A percentile compares a stretch with the other conserved stretches of the same genome.
phyloP scores from a whole-genome alignment of 805 yeast species.

The Starmerella ratchasimensis region DNA sequence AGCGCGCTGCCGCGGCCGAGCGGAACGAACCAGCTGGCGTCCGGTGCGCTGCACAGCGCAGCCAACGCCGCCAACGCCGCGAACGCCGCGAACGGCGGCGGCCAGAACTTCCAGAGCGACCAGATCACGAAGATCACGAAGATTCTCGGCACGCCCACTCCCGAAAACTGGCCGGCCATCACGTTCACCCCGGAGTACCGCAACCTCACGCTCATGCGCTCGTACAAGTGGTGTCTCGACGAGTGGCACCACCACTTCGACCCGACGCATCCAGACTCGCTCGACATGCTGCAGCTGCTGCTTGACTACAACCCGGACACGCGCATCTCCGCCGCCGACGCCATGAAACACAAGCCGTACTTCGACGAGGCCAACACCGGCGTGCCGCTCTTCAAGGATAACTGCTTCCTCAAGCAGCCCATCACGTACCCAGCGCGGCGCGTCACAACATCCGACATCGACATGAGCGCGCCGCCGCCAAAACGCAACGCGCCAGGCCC shows the following conservation, averaged over 20 bases:
- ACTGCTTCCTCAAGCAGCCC: slow-evolving; percentile 66
- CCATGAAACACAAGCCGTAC: slow-evolving; percentile 54
- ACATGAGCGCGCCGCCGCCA: slow-evolving; percentile 14
- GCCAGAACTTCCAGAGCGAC: slow-evolving; percentile 55
- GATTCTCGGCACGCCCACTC: slow-evolving; percentile 79
- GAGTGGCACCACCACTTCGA: slow-evolving; percentile 83
- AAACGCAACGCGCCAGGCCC: slow-evolving; percentile 3
- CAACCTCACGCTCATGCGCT: slow-evolving; percentile 43
- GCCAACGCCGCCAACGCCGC: background rate
- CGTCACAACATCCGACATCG: slow-evolving; percentile 29
- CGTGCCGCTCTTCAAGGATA: slow-evolving; percentile 36
- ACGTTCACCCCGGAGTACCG: slow-evolving; percentile 73
- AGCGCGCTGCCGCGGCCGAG: no score
- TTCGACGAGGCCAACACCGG: background rate
- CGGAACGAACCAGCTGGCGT: no score
- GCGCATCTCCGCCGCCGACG: slow-evolving; percentile 64
- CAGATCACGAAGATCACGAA: slow-evolving; percentile 85
- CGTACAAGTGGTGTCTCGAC: slow-evolving; percentile 54
- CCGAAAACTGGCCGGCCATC: slow-evolving; percentile 65
- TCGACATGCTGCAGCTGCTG: slow-evolving; percentile 47
- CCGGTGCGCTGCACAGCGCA: no score
- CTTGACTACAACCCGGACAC: slow-evolving; percentile 72
- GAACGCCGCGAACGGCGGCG: background rate
- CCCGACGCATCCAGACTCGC: slow-evolving; percentile 54
- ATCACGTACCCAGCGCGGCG: slow-evolving; percentile 74